Evolutionary conservation across 768 basidiomycete species (phyloP).

Genomic region (Leccinum pellstonianum): DNA sequence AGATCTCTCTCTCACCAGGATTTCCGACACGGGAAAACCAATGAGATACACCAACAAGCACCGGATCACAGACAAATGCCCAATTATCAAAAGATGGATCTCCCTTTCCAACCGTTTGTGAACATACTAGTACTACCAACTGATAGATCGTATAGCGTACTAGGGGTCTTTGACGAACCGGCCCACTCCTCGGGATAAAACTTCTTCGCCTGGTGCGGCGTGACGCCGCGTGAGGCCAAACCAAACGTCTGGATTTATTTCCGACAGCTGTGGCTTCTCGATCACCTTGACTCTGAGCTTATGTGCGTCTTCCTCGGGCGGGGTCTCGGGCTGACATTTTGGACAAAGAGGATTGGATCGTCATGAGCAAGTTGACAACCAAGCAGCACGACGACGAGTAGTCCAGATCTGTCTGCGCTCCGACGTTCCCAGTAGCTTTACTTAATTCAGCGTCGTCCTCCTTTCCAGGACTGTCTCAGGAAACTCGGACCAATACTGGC

Average conservation of each 20-base stretch:
- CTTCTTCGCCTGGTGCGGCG: conserved; percentile 83
- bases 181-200: conserved; percentile 93
- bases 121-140: conserved; percentile 41
- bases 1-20: conserved; percentile 96
- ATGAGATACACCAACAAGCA: conserved; percentile 93
- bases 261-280: conserved; percentile 95
- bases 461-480: conserved; percentile 29
- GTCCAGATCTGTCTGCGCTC: background rate
- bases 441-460: conserved; percentile 10
- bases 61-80: conserved; percentile 95
- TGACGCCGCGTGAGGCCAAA: conserved; percentile 65
- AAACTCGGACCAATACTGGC: conserved; percentile 18
- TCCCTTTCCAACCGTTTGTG: conserved; percentile 68
- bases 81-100: conserved; percentile 95
- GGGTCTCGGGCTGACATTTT: background rate
- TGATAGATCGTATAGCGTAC: conserved; percentile 76
- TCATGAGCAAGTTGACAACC: too few relatives aligned
- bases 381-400: too few relatives aligned
- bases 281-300: conserved; percentile 72
- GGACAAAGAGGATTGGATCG: background rate
- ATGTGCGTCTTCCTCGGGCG: conserved; percentile 14
- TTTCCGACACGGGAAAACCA: conserved; percentile 92
- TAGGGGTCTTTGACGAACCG: conserved; percentile 65
- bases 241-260: conserved; percentile 98
- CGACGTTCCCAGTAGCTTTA: conserved; percentile 9